Base-by-base conservation (phyloP, 2,329 filamentous ascomycete genomes). In the Cordyceps fumosorosea region DNA sequence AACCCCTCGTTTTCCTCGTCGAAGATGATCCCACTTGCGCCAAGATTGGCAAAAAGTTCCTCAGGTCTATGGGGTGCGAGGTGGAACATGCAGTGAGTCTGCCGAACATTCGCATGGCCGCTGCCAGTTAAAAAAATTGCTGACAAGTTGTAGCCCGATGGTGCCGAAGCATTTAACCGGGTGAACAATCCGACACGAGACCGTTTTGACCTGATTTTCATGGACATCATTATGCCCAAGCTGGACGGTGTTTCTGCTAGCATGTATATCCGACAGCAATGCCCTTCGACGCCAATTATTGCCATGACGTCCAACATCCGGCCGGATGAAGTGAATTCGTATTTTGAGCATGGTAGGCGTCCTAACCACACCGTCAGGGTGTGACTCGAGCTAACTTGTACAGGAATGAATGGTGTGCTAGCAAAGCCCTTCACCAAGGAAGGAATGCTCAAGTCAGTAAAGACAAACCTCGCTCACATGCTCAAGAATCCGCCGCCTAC, bases 281-380 rank as follows among this genome's bases (percentile, higher is more conserved):
- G 92, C 66, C 85, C 86, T 44, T 85, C 87, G 6, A 87, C 90
- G 22, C 95, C 95, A 0, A 96, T 99, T 69, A 91, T 99, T 63
- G 95, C 95, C 53, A 98, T 99, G 95, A 99, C 95, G 3, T 97
- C 93, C 3, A 99, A 98, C 72, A 98, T 99, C 66, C 86, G 95
- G 66, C 93, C 91, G 64, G 93, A 97, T 70, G 95, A 99, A 72
- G 96, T 98, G 65, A 90, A 93, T 60, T 93, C 96, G 78, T 99
- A 99, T 73, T 98, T 97, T 78, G 88, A 93, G 69, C 93, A 96
- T 77, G 95, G 93, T 95, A 83, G 80, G 88, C 75, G 26, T 34
- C 24, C 20, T 22, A 29, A 16, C n/a, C 42, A 18, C 16, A 22
- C 5, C 12, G 34, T 42, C 16, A 32, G 18, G 32, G 50, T 26